Base-by-base conservation (phyloP, 2,329 filamentous ascomycete genomes). In the Venturia oleaginea region DNA sequence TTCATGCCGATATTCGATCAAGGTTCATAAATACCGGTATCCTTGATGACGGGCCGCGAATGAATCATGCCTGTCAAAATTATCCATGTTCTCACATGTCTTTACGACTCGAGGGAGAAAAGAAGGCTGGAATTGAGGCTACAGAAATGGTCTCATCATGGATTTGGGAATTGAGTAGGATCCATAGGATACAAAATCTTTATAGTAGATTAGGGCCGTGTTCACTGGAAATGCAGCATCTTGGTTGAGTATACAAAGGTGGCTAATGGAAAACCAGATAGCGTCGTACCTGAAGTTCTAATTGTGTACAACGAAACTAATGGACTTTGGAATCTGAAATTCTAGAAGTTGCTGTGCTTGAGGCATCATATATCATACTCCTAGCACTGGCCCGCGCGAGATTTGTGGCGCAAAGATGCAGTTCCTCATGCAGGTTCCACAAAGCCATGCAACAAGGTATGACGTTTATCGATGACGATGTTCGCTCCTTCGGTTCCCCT, bases 381-480 rank as follows among this genome's bases (percentile, higher is more conserved):
- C n/a, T 15, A 46, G 42, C n/a, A 4, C 42, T 19, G 10, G 42
- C 19, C 19, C 22, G 42, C 22, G 4, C 42, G 22, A 46, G 17
- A 51, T 22, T 51, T 51, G 46, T 27, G 46, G 22, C 46, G 10
- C 24, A 46, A 11, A 27, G 46, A 5, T 15, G 46, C 46, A 51
- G 15, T 51, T 27, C 46, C 46, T 51, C 22, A 13, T 51, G 46
- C 46, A 51, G 46, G 46, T 51, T 51, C 46, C 46, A 51, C 46
- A 51, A 51, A 27, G 46, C 22, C 46, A 51, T 51, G 10, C 38
- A 11, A 40, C 38, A 11, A 13, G 38, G 6, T 15, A 27, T 51
- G 46, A 51, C 46, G 46, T 51, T 51, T 51, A 51, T 51, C 46
- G 46, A 51, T 51, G 46, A 51, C 46, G 38, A 40, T 40, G 13